Conservation (phyloP, 2,329 filamentous ascomycete genomes). For the Colletotrichum sp. region DNA sequence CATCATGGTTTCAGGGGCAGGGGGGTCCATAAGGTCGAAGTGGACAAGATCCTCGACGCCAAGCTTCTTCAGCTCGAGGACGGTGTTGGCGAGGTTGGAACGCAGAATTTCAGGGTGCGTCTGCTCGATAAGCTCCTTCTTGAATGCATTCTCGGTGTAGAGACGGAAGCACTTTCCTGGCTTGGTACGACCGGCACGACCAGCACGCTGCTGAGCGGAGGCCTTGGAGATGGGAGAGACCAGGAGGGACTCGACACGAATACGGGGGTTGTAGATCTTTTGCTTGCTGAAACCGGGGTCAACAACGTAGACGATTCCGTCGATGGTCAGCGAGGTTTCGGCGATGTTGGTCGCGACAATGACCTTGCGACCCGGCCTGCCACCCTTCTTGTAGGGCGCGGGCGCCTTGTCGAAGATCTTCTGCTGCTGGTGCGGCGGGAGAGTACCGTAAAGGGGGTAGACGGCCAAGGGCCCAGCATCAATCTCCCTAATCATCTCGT, state of each 20-base stretch:
- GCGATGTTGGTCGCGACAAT: constrained; percentile 98
- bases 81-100: constrained; percentile 93
- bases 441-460: constrained; percentile 91
- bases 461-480: constrained; percentile 89
- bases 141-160: constrained; percentile 95
- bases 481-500: constrained; percentile 90
- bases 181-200: constrained; percentile 98
- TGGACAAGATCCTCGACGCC: constrained; percentile 95
- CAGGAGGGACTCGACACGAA: constrained; percentile 94
- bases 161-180: constrained; percentile 98
- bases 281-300: constrained; percentile 99
- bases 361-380: constrained; percentile 88
- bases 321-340: constrained; percentile 96
- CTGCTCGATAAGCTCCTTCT: constrained; percentile 96
- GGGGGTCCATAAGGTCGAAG: constrained; percentile 98
- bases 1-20: constrained; percentile 98
- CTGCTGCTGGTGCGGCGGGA: constrained; percentile 93
- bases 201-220: constrained; percentile 94
- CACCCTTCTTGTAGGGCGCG: constrained; percentile 71
- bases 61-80: constrained; percentile 96
- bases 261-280: constrained; percentile 97
- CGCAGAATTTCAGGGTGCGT: constrained; percentile 95
- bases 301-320: constrained; percentile 99
- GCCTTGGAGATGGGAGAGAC: constrained; percentile 98
- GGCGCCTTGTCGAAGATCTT: constrained; percentile 93